phyloP scores from a whole-genome alignment of 176 grass and related monocot species.

The Avena atlantica region DNA sequence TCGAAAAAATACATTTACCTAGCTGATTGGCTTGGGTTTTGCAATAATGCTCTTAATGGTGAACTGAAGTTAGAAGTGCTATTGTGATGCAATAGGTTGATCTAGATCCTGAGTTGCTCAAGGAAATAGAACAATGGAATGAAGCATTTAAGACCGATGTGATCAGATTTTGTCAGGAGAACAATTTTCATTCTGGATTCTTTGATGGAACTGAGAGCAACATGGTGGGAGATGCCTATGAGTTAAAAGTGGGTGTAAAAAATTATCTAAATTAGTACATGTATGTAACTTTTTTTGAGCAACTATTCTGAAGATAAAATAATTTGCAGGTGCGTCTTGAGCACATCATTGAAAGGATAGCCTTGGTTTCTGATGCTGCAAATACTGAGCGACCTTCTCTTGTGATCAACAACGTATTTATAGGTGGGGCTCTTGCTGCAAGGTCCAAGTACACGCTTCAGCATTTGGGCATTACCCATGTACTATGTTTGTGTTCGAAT shows the following conservation, averaged over 20 bases:
- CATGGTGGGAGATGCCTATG: conserved; percentile 89
- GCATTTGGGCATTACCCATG: conserved; percentile 88
- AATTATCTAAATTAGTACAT: background rate
- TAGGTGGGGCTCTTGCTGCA: conserved; percentile 92
- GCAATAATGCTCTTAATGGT: background rate
- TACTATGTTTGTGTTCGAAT: conserved; percentile 98
- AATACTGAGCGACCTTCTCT: conserved; percentile 88
- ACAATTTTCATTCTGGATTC: conserved; percentile 91
- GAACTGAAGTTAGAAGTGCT: conserved; percentile 11
- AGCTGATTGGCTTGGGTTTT: conserved; percentile 5
- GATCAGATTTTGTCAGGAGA: conserved; percentile 90
- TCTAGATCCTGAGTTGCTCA: conserved; percentile 67
- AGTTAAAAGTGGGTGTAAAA: conserved; percentile 64
- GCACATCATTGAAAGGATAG: conserved; percentile 94
- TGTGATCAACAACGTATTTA: conserved; percentile 76
- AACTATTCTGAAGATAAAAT: conserved; percentile 31
- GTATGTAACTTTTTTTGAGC: background rate
- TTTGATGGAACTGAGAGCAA: conserved; percentile 91
- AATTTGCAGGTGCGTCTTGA: conserved; percentile 86
- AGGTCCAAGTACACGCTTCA: conserved; percentile 92
- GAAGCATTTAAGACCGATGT: conserved; percentile 72
- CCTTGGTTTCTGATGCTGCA: conserved; percentile 87
- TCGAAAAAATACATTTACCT: conserved; percentile 20
- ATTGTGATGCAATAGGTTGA: conserved; percentile 60
- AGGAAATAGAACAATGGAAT: conserved; percentile 94